Evolutionary conservation across 2,329 filamentous ascomycete species (phyloP), one percentile per base, ranked within the genome.

Genomic region (Mycogone perniciosa): DNA sequence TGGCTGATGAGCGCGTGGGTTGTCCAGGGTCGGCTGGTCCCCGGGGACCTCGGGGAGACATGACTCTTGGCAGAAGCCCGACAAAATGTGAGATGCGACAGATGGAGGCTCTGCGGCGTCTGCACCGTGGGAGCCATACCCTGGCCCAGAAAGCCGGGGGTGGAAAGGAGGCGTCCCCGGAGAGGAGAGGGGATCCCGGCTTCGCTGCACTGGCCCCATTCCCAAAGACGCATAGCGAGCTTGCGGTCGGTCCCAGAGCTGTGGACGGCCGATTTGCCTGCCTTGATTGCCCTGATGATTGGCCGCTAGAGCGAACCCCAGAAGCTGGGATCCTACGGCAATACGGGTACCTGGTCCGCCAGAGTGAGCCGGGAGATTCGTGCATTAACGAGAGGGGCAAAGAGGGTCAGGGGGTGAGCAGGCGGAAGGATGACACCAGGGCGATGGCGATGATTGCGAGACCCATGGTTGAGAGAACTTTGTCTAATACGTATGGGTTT

Each of bases 1-100:
- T 26, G 43, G 31, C 31, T 34, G n/a, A 34, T 9, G 8, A 26
- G 8, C 31, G 11, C 9, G 43, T 31, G 4, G 6, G 11, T 20
- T n/a, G 13, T 48, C 30, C 46, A 52, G 43, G 50, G 35, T 44
- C 42, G 40, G 34, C 31, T 40, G 34, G 43, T 29, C 46, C 27
- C 38, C 53, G 53, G 54, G 51, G 51, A 50, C 46, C 51, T 45
- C 38, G 38, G 38, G 39, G 35, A 5, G 33, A 31, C 50, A 46
- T 53, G 50, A 46, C 51, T 40, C 50, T 48, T 53, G 50, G 48
- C 51, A 53, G 46, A 44, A 56, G 48, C 50, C 53, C 51, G 50
- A 52, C 20, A 42, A 35, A 52, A 53, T 37, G 31, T 54, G 55
- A 56, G 48, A 56, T 51, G 48, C 50, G 50, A 55, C 41, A 41